Evolutionary conservation across 1,284 basidiomycete species (phyloP).

Genomic region (Leccinum variabile): DNA sequence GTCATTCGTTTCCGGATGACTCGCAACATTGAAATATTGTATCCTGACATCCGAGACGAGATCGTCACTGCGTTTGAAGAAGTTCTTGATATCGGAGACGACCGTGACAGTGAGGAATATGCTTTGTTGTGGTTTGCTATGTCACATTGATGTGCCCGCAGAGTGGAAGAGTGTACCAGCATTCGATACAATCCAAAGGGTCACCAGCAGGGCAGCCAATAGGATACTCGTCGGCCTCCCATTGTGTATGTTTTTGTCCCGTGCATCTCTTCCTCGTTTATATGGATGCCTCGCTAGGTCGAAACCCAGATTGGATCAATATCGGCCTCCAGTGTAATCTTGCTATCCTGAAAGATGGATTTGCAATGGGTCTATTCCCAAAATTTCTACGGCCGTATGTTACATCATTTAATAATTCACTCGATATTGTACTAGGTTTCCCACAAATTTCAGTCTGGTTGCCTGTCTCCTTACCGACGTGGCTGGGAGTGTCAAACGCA

Average conservation of each 20-base stretch:
- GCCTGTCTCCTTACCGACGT: background rate
- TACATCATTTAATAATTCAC: background rate
- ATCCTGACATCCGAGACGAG: slow-evolving; percentile 33
- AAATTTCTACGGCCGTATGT: slow-evolving; percentile 40
- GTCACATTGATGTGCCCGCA: slow-evolving; percentile 9
- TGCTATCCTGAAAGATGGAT: slow-evolving; percentile 32
- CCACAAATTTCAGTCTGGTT: background rate
- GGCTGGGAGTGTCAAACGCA: background rate
- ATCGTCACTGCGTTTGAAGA: slow-evolving; percentile 32
- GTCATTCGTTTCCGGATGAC: background rate
- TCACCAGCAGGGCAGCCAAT: slow-evolving; percentile 37
- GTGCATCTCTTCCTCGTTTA: too few relatives aligned
- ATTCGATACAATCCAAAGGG: slow-evolving; percentile 16
- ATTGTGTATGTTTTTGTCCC: slow-evolving; percentile 32
- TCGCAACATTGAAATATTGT: background rate
- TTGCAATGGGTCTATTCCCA: slow-evolving; percentile 39
- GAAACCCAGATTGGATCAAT: slow-evolving; percentile 38
- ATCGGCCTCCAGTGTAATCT: slow-evolving; percentile 38
- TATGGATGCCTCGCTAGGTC: slow-evolving; percentile 32
- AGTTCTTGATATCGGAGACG: slow-evolving; percentile 12
- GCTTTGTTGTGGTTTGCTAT: background rate
- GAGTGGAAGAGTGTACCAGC: slow-evolving; percentile 34
- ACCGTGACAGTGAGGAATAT: slow-evolving; percentile 14
- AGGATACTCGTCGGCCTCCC: slow-evolving; percentile 43
- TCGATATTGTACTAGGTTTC: background rate